A percentile compares a stretch with the other conserved stretches of the same genome.
These are phyloP conservation scores for Colletotrichum sp. DNA, from an alignment of 2,329 filamentous ascomycete genomes.

Conservation along the genomic window DNA sequence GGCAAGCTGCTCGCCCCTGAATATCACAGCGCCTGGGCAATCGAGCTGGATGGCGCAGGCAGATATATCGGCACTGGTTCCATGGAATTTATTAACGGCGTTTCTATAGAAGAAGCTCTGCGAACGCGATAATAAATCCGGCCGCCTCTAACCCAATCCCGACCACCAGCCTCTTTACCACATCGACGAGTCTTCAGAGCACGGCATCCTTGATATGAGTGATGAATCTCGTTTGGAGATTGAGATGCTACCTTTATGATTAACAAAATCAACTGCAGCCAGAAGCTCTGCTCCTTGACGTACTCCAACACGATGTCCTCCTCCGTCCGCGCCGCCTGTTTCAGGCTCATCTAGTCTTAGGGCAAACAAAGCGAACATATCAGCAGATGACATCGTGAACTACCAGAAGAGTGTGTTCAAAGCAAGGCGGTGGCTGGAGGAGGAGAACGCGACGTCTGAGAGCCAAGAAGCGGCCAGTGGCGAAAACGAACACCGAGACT, in stretches of 20 bases:
- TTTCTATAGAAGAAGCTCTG: background rate
- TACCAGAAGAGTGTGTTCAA: no score
- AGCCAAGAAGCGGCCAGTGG: no score
- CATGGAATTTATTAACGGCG: background rate
- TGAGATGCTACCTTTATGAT: no score
- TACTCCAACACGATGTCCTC: no score
- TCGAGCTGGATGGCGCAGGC: rapidly evolving
- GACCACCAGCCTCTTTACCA: background rate
- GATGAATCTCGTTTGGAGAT: background rate
- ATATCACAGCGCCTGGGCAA: background rate
- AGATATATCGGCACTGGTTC: rapidly evolving
- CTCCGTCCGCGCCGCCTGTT: no score
- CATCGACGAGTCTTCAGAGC: background rate
- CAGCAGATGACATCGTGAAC: no score
- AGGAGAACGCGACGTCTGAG: no score
- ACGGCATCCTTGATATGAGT: background rate
- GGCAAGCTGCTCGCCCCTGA: background rate
- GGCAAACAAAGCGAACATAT: no score
- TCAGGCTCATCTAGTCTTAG: no score
- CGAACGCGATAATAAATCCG: background rate
- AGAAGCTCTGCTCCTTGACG: no score
- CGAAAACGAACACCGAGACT: no score
- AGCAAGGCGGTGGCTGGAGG: no score
- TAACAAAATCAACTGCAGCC: rapidly evolving
- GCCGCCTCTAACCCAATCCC: rapidly evolving